phyloP scores from a whole-genome alignment of 805 yeast species.

The Candida ortonii region DNA sequence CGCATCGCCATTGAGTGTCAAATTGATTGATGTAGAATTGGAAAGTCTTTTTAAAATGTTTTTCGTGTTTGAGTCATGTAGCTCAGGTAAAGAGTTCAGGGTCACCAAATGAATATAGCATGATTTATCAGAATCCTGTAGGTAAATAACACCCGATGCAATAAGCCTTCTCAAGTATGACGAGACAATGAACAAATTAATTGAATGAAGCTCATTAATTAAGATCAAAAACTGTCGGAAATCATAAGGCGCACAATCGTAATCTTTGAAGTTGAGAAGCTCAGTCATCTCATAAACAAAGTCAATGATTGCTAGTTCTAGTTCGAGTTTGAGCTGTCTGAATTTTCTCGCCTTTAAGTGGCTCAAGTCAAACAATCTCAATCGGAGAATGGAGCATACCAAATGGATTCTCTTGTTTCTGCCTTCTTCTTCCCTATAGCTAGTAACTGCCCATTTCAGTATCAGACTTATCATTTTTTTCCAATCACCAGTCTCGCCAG shows the following conservation, averaged over 20 bases:
- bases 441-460: slow-evolving; percentile 33
- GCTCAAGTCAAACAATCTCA: slow-evolving; percentile 20
- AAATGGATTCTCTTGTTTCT: slow-evolving; percentile 22
- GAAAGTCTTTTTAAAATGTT: slow-evolving; percentile 31
- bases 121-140: slow-evolving; percentile 49
- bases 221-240: slow-evolving; percentile 40
- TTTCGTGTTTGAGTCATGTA: slow-evolving; percentile 39
- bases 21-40: slow-evolving; percentile 23
- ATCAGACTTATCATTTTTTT: slow-evolving; percentile 20
- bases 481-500: slow-evolving; percentile 24
- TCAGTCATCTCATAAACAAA: slow-evolving; percentile 32
- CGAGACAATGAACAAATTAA: slow-evolving; percentile 52
- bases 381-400: slow-evolving; percentile 26
- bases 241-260: slow-evolving; percentile 15
- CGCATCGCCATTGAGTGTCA: slow-evolving; percentile 13
- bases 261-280: slow-evolving; percentile 23
- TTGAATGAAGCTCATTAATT: slow-evolving; percentile 46
- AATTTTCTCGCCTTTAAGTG: slow-evolving; percentile 23
- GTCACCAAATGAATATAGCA: slow-evolving; percentile 52
- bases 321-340: slow-evolving; percentile 28
- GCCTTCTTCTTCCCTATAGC: slow-evolving; percentile 16
- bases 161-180: slow-evolving; percentile 77
- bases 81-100: slow-evolving; percentile 55
- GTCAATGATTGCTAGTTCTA: slow-evolving; percentile 32
- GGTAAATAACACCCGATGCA: slow-evolving; percentile 79